A percentile compares a stretch with the other conserved stretches of the same genome.
Evolutionary conservation across 257 asterid genomes (phyloP).

Genomic region (Solanum rostratum): DNA sequence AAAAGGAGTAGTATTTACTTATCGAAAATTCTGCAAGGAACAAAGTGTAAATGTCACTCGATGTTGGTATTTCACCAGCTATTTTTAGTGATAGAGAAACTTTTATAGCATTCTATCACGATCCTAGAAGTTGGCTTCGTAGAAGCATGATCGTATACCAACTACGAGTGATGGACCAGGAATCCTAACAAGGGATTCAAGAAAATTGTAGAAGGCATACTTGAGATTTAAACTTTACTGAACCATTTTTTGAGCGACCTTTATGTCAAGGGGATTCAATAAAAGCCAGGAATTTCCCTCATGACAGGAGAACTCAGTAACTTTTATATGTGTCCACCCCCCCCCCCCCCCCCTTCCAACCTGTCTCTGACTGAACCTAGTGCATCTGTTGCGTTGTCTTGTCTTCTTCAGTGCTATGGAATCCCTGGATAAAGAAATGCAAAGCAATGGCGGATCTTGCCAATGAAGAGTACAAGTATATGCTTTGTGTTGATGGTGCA

Average conservation of each 20-base stretch:
- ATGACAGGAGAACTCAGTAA: background rate
- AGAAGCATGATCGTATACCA: background rate
- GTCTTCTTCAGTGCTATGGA: slow-evolving; percentile 1
- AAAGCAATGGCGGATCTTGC: background rate
- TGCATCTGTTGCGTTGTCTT: background rate
- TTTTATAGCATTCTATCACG: background rate
- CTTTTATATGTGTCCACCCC: background rate
- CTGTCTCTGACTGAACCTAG: background rate
- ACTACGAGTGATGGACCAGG: background rate
- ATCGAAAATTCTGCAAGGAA: background rate
- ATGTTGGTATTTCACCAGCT: background rate
- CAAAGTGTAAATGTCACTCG: background rate
- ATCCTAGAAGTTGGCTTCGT: background rate
- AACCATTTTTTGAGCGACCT: background rate
- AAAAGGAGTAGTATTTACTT: background rate
- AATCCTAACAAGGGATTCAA: background rate
- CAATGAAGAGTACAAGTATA: background rate
- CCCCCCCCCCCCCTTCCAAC: background rate
- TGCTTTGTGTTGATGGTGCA: slow-evolving; percentile 7
- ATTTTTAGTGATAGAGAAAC: background rate
- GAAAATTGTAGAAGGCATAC: background rate
- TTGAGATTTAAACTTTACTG: background rate
- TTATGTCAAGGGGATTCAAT: background rate
- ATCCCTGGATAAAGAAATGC: background rate
- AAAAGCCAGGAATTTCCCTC: background rate